Evolutionary conservation across 495 filamentous ascomycete genomes (phyloP), one percentile per base, ranked within the genome.

Genomic region (Lindgomyces ingoldianus): DNA sequence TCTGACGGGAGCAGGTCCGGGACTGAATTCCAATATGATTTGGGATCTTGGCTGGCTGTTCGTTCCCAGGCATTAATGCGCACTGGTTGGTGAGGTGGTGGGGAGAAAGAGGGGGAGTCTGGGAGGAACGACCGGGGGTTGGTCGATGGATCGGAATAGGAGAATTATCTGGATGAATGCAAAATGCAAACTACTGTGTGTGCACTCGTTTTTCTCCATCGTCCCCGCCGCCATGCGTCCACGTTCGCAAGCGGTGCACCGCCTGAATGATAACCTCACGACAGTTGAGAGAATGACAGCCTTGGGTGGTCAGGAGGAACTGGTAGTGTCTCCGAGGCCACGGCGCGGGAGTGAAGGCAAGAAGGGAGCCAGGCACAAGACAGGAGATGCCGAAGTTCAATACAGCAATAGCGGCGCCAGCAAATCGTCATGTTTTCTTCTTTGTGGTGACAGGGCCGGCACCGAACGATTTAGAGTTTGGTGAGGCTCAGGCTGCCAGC

Each of bases 401-500:
- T n/a, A n/a, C n/a, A n/a, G n/a, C n/a, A n/a, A n/a, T n/a, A 39
- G 33, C 33, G 14, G 33, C 33, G 33, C 33, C 33, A 14, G 14
- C 6, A 6, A 39, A 39, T 39, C 33, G 33, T 6, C 33, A 39
- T 39, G 33, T 39, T 39, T 39, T 14, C 33, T 39, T 39, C 33
- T 29, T 29, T 18, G 25, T 27, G 11, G 48, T 3, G 11, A 4
- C 48, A 25, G 48, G 25, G 44, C 44, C 48, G 26, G 24, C 29
- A 44, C 16, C 52, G 52, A 33, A 24, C 52, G 19, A 18, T 6
- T 22, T 51, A 29, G 58, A 53, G 47, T 27, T 26, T 61, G 58
- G 26, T 42, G 58, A 61, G 58, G 48, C 57, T 60, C 57, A 14
- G 29, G 47, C 39, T 21, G 54, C 33, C 36, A 46, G 33, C 52